A percentile compares a stretch with the other conserved stretches of the same genome.
These are phyloP conservation scores for Fusarium sacchari DNA, from an alignment of 2,329 filamentous ascomycete species.

Conservation along the genomic window DNA sequence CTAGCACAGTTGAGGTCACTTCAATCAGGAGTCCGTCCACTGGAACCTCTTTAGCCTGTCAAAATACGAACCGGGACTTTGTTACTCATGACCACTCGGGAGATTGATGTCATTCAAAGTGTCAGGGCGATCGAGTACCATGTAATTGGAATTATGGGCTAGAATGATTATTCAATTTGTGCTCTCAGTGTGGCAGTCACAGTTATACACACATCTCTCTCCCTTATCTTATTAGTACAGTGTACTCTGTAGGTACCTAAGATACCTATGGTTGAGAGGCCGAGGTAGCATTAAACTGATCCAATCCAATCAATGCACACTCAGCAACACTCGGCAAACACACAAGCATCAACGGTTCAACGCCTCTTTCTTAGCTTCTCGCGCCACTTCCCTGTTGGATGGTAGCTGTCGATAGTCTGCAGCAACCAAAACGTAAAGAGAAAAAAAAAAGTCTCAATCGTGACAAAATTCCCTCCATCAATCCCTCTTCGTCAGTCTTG, in stretches of 20 bases:
- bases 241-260: too few relatives aligned
- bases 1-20: conserved; percentile 13
- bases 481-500: neutral
- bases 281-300: neutral
- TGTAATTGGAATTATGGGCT: neutral
- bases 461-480: neutral
- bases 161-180: neutral
- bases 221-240: neutral
- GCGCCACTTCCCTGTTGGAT: conserved; percentile 23
- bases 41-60: conserved; percentile 11
- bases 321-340: neutral
- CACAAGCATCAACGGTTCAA: conserved; percentile 18
- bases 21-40: neutral
- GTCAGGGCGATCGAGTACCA: neutral
- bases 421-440: neutral
- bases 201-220: neutral
- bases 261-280: neutral
- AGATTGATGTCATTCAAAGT: conserved; percentile 35
- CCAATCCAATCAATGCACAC: neutral
- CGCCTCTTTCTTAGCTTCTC: conserved; percentile 7
- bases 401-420: neutral
- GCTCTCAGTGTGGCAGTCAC: neutral
- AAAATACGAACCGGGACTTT: conserved; percentile 22
- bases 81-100: conserved; percentile 1
- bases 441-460: neutral